Evolutionary conservation across 2,329 filamentous ascomycete species (phyloP), one percentile per base, ranked within the genome.

Genomic region (Epichloe baconii): DNA sequence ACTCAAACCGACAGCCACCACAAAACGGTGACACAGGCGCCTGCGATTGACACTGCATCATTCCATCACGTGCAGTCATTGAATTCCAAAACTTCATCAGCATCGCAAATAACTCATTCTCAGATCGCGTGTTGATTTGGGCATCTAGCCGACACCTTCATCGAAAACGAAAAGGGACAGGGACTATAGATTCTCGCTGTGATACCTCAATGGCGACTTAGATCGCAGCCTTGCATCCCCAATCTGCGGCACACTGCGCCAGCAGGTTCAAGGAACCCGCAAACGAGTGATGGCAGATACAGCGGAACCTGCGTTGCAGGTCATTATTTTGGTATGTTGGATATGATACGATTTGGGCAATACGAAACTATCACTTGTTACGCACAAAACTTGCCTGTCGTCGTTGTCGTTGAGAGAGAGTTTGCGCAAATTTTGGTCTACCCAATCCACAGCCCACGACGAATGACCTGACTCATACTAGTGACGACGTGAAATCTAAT

Each of bases 281-380:
- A 35, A 44, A 14, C 23, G 44, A 17, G 62, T 59, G 52, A 60
- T 58, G 61, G 58, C 57, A 45, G 57, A 61, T 44, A 52, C 59
- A 44, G 52, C 57, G 48, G 56, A 64, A 52, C 75, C 79, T 64
- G 78, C 79, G 41, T 69, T 88, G 68, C 83, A 88, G 68, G 81
- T 88, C 45, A 86, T 88, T 68, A 74, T 88, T 53, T 67, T 88
- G 72, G 85, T 88, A 51, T 15, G 44, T 48, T 37, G 14, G 15
- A 26, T 1, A 31, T 14, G 23, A 40, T 31, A 12, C 10, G 10
- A 23, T 47, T 23, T 2, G 10, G 4, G 21, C 8, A 2, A 19
- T 38, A 15, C 36, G 5, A 47, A 40, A 11, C 21, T 8, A 26
- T 23, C 31, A 46, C 15, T 3, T 3, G 11, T 36, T 34, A 17